Evolutionary conservation across 257 asterid genomes (phyloP).

Genomic region (Linderniella brevidens): DNA sequence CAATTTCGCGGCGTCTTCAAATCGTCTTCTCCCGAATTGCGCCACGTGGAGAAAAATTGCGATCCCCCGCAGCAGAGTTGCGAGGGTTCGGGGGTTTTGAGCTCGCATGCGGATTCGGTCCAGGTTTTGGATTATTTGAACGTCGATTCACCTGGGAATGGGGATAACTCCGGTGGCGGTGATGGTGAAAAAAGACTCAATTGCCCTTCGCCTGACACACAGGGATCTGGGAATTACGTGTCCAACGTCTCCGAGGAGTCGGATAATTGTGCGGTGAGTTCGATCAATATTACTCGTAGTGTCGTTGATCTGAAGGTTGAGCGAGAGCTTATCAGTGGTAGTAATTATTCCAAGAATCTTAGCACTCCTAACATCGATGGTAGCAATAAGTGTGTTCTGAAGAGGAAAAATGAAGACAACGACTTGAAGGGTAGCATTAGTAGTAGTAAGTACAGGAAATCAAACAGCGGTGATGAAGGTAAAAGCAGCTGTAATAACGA

Average conservation of each 20-base stretch:
- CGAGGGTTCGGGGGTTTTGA: slow-evolving; percentile 33
- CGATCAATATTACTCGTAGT: slow-evolving; percentile 51
- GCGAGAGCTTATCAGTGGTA: slow-evolving; percentile 62
- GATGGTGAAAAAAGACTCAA: slow-evolving; percentile 32
- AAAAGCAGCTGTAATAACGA: slow-evolving; percentile 14
- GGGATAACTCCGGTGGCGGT: slow-evolving; percentile 14
- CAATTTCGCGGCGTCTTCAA: slow-evolving; percentile 32
- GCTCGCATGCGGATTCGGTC: slow-evolving; percentile 18
- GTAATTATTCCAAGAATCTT: slow-evolving; percentile 15
- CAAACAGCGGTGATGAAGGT: slow-evolving; percentile 13
- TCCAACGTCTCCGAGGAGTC: slow-evolving; percentile 42
- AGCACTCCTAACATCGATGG: not conserved
- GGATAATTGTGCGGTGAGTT: slow-evolving; percentile 21
- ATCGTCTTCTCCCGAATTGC: slow-evolving; percentile 31
- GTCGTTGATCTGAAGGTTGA: slow-evolving; percentile 44
- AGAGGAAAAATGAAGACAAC: slow-evolving; percentile 56
- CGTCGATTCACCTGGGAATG: slow-evolving; percentile 39
- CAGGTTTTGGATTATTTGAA: slow-evolving; percentile 46
- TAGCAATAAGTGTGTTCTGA: slow-evolving; percentile 15
- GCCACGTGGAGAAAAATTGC: slow-evolving; percentile 18
- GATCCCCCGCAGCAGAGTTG: slow-evolving; percentile 26
- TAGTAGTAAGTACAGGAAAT: slow-evolving; percentile 36
- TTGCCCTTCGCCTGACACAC: slow-evolving; percentile 56
- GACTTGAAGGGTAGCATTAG: slow-evolving; percentile 20
- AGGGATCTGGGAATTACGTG: slow-evolving; percentile 39